A percentile compares a stretch with the other conserved stretches of the same genome.
phyloP scores from a whole-genome alignment of 2,329 filamentous ascomycete species.

The Aspergillus persii region DNA sequence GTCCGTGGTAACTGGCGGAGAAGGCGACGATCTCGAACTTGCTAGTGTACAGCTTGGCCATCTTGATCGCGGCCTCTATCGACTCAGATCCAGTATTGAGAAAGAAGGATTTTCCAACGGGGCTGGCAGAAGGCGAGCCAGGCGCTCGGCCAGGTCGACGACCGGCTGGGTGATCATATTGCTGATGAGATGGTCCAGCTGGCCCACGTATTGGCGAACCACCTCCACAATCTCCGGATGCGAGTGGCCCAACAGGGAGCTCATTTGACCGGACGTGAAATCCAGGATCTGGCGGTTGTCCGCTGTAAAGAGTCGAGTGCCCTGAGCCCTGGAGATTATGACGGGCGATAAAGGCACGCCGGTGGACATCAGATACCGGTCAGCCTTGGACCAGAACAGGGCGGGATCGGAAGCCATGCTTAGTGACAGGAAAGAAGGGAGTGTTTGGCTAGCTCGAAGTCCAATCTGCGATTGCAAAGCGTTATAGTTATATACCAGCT shows the following conservation, averaged over 20 bases:
- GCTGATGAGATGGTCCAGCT: conserved; percentile 59
- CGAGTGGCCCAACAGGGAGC: conserved; percentile 57
- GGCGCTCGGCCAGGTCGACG: conserved; percentile 52
- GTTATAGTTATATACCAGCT: too few relatives aligned
- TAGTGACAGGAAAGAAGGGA: too few relatives aligned
- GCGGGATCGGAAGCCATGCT: background rate
- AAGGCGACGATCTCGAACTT: conserved; percentile 65
- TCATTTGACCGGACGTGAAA: conserved; percentile 62
- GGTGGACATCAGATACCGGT: conserved; percentile 45
- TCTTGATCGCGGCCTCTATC: conserved; percentile 62
- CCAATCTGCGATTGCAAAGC: too few relatives aligned
- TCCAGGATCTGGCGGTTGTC: conserved; percentile 51
- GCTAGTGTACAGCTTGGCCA: conserved; percentile 63
- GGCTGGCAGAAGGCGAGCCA: conserved; percentile 49
- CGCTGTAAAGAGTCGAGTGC: conserved; percentile 48
- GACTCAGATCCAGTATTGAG: conserved; percentile 57
- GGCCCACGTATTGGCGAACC: conserved; percentile 48
- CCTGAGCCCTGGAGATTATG: conserved; percentile 47
- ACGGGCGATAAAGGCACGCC: conserved; percentile 40
- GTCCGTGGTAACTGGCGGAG: conserved; percentile 59
- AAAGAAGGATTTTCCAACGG: conserved; percentile 57
- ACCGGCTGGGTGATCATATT: conserved; percentile 60
- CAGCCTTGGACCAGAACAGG: conserved; percentile 35
- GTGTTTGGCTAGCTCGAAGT: too few relatives aligned
- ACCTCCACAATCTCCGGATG: conserved; percentile 58